Base-by-base conservation (phyloP, 177 flowering plant genomes). In the Vitis hybrid region DNA sequence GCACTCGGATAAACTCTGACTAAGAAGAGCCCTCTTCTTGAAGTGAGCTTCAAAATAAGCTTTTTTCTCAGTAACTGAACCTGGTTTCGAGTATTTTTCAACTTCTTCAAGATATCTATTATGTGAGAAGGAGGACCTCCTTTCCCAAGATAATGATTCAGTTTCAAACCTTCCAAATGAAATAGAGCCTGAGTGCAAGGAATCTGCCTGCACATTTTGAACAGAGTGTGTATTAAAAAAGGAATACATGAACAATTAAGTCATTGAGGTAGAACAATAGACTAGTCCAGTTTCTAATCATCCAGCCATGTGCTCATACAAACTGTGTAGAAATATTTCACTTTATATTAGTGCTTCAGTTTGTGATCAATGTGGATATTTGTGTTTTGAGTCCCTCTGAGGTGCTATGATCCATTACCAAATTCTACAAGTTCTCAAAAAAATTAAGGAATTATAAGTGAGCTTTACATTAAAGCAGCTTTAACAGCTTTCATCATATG, bases 11-110 rank as follows among this genome's bases (percentile, higher is more conserved):
- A 83, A 78, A 70, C 68, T 72, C 56, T 79, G 90, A 13, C 62
- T 72, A 27, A 76, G 74, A 70, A 88, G 84, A 54, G 84, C 90
- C 78, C 85, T 93, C 77, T 79, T 90, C 83, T 75, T 90, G 67
- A 90, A 90, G 72, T 89, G 92, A 64, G 95, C 98, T 73, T 92
- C 98, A 76, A 93, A 92, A 76, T 90, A 89, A 27, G 97, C 98
- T 75, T 89, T 92, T 83, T 87, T 93, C 79, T 89, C 83, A 62
- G 76, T 81, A 35, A 93, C 98, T 57, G 91, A 89, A 65, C 97
- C 94, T 3, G 94, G 97, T 66, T 75, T 90, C 14, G 94, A 89
- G 81, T 71, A 89, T 75, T 84, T 89, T 77, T 88, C 94, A 14
- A 88, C 91, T 71, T 93, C 98, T 78, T 93, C 98, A 67, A 92